Evolutionary conservation across 441 rosid genomes (phyloP).

Genomic region (Cnidoscolus chayamansa): DNA sequence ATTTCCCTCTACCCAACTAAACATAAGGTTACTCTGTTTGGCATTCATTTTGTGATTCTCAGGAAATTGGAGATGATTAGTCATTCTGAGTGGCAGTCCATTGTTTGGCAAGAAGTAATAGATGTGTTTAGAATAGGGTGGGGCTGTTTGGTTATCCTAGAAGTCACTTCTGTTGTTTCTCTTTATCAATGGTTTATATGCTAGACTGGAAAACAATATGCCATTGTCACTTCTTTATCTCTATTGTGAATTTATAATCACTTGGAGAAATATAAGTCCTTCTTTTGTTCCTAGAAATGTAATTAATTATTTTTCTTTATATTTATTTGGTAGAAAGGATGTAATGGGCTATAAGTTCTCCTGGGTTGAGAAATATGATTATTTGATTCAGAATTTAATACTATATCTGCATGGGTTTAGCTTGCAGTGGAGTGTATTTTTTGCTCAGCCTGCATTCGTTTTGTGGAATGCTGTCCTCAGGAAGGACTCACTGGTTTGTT

Average conservation of each 20-base stretch:
- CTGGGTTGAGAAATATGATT: constrained; percentile 7
- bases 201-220: neutral
- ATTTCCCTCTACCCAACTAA: neutral
- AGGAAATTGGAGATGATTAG: neutral
- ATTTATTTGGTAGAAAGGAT: neutral
- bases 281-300: neutral
- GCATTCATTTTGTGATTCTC: neutral
- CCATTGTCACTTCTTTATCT: neutral
- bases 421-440: constrained; percentile 99
- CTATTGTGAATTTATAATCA: neutral
- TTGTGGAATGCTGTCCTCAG: constrained; percentile 98
- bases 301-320: neutral
- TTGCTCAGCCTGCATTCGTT: constrained; percentile 99
- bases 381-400: constrained; percentile 23
- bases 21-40: neutral
- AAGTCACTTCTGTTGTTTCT: neutral
- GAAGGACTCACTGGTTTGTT: constrained; percentile 95
- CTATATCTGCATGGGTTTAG: constrained; percentile 43
- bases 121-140: neutral
- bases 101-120: neutral
- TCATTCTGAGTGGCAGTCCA: neutral
- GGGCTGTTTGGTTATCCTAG: neutral
- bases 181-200: neutral
- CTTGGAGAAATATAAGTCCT: neutral
- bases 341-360: neutral